Evolutionary conservation across 768 basidiomycete genomes (phyloP), one percentile per base, ranked within the genome.

Genomic region (Kwoniella pini): DNA sequence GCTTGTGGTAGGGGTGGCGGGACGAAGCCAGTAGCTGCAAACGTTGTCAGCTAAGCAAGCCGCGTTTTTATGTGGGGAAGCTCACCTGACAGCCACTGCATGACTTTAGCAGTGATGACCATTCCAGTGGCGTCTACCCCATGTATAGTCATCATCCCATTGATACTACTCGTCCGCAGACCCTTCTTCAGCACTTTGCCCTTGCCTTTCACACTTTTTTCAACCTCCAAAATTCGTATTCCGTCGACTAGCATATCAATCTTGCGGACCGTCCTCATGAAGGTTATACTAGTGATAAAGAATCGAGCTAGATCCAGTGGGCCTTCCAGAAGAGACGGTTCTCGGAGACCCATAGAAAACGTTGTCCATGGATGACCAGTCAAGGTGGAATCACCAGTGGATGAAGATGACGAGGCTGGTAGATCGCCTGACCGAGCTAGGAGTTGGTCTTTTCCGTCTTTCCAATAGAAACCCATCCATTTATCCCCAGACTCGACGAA

Each of bases 381-480:
- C 12, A 63, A 55, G 27, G 68, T 69, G 33, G 21, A 80, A 67
- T 28, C 72, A 67, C 19, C 85, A 83, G 36, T 43, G 3, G 73
- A 60, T 3, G 69, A 50, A 9, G 67, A 54, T 9, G 65, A 49
- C 1, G 62, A 56, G 12, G 70, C 53, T 10, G 71, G 75, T 11
- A 90, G 80, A 42, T 81, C 79, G 7, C 91, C 93, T 33, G 90
- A 85, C 33, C 91, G 86, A 15, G 88, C 93, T 67, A 87, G 89
- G 1, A 97, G 83, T 56, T 93, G 91, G 71, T 93, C 91, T 70
- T 89, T 90, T 69, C 88, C 88, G 70, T 89, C 90, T 74, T 91
- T 93, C 91, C 91, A 97, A 75, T 94, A 90, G 76, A 96, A 97
- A 0, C 87, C 88, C 92, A 95, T 95, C 86, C 91, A 92, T 72